A percentile compares a stretch with the other conserved stretches of the same genome.
These are phyloP conservation scores for Ulmus americana DNA, from an alignment of 331 rosid genomes.

Conservation along the genomic window DNA sequence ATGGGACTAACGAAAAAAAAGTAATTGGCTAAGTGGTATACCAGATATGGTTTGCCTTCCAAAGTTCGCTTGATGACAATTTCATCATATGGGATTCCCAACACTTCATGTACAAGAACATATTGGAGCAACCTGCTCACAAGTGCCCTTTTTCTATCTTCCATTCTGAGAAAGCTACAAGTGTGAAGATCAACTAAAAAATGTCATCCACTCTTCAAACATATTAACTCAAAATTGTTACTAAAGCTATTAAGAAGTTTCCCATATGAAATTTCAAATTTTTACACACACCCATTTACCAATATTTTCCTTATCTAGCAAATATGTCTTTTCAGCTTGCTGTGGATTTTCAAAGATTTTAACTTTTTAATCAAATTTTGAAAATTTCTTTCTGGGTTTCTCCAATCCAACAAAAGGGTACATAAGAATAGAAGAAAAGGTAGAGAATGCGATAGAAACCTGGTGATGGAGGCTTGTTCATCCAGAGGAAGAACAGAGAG, in stretches of 20 bases:
- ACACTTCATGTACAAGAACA: slow-evolving; percentile 43
- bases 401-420: background rate
- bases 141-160: slow-evolving; percentile 72
- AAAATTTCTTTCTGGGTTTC: background rate
- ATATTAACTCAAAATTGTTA: background rate
- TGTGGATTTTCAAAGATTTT: no score
- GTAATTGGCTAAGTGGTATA: slow-evolving; percentile 9
- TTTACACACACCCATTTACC: background rate
- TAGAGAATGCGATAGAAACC: slow-evolving; percentile 34
- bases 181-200: slow-evolving; percentile 11
- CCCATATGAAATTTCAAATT: background rate
- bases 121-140: slow-evolving; percentile 82
- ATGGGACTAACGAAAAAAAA: background rate
- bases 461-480: slow-evolving; percentile 45
- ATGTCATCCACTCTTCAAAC: slow-evolving; percentile 14
- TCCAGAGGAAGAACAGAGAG: slow-evolving; percentile 54
- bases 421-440: background rate
- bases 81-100: slow-evolving; percentile 44
- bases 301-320: background rate
- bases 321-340: no score
- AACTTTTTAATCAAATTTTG: background rate
- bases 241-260: no score
- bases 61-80: slow-evolving; percentile 57
- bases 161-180: slow-evolving; percentile 52
- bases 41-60: slow-evolving; percentile 83